Percentiles rank a stretch among this genome's conserved stretches.
These are phyloP conservation scores for Gaeumannomyces tritici DNA, from an alignment of 2,329 filamentous ascomycete species.

Conservation along the genomic window DNA sequence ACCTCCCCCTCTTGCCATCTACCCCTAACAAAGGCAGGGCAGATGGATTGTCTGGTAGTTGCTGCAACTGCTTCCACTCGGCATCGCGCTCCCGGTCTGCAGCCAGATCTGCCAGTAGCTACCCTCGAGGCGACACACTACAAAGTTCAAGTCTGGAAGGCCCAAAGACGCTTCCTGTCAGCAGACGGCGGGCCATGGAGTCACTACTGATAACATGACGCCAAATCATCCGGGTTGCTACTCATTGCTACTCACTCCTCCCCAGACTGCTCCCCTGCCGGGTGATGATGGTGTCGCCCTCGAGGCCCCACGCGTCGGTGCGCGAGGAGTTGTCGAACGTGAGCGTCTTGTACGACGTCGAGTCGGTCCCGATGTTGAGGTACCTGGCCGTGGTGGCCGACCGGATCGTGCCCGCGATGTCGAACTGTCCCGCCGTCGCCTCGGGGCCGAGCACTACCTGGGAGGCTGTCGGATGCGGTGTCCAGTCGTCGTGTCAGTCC, in stretches of 20 bases:
- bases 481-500: neutral
- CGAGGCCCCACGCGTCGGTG: conserved; percentile 41
- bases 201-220: neutral
- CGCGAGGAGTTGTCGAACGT: conserved; percentile 28
- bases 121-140: conserved; percentile 32
- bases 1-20: too few relatives aligned
- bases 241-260: conserved; percentile 23
- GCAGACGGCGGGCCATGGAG: neutral
- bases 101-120: conserved; percentile 41
- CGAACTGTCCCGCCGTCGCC: conserved; percentile 35
- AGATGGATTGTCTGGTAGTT: conserved; percentile 46
- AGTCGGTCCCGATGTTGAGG: conserved; percentile 34
- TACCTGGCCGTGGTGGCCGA: conserved; percentile 36
- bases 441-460: conserved; percentile 43
- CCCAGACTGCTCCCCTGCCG: conserved; percentile 31
- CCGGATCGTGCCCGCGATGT: conserved; percentile 37
- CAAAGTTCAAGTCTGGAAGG: conserved; percentile 36
- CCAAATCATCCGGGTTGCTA: neutral
- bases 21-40: conserved; percentile 34
- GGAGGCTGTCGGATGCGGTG: conserved; percentile 17
- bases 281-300: conserved; percentile 34
- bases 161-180: conserved; percentile 1
- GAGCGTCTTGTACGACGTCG: conserved; percentile 42
- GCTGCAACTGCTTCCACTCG: conserved; percentile 38
- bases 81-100: conserved; percentile 40